Conservation (phyloP, 768 basidiomycete species). For the Russula olivacea region DNA sequence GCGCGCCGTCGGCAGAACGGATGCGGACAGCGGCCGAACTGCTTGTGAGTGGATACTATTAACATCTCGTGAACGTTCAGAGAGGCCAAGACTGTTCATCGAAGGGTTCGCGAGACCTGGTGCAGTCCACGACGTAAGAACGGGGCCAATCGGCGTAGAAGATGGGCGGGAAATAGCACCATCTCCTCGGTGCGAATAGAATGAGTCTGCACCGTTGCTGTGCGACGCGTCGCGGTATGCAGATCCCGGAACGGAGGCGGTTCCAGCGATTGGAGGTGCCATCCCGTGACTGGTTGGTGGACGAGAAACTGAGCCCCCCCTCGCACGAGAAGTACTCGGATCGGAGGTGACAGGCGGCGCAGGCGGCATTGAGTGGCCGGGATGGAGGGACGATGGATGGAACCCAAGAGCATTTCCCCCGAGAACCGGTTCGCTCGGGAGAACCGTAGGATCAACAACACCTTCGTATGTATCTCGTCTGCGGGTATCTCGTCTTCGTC, state of each 20-base stretch:
- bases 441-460: neutral
- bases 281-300: neutral
- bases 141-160: slow-evolving; percentile 15
- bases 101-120: slow-evolving; percentile 16
- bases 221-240: slow-evolving; percentile 4
- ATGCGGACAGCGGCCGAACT: neutral
- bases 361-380: slow-evolving; percentile 5
- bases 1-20: neutral
- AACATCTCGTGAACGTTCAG: slow-evolving; percentile 1
- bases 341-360: slow-evolving; percentile 2
- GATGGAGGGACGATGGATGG: slow-evolving; percentile 1
- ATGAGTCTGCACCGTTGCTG: neutral
- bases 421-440: neutral
- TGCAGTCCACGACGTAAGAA: slow-evolving; percentile 11
- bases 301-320: neutral
- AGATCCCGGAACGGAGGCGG: slow-evolving; percentile 7
- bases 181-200: neutral
- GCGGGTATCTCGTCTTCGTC: slow-evolving; percentile 12
- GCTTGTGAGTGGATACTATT: neutral
- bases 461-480: slow-evolving; percentile 10
- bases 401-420: slow-evolving; percentile 19
- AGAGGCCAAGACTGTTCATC: slow-evolving; percentile 21
- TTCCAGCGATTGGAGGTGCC: neutral
- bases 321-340: slow-evolving; percentile 4
- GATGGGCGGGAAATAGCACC: slow-evolving; percentile 6